Conservation (phyloP, 208 protist genomes). For the Trypanosomatidae sp. region DNA sequence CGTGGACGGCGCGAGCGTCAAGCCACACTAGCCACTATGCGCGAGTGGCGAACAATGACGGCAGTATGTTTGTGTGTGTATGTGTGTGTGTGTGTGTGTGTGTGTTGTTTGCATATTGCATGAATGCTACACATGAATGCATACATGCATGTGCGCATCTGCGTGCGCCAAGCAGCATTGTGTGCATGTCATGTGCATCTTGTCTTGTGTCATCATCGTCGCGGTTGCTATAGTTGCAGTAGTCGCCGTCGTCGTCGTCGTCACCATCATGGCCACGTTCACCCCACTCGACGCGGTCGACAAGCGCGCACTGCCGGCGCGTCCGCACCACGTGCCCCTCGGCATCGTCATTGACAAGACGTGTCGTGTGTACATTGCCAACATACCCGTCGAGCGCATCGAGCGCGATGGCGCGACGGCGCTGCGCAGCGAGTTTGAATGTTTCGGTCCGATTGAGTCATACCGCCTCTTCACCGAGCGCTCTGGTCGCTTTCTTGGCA, state of each 20-base stretch:
- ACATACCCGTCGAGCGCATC: constrained; percentile 76
- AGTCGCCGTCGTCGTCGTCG: not conserved
- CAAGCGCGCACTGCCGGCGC: too few species aligned
- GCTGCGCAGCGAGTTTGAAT: constrained; percentile 66
- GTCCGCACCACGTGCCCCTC: constrained; percentile 20
- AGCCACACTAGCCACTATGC: constrained; percentile 42
- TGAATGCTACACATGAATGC: not conserved
- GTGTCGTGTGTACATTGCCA: constrained; percentile 77
- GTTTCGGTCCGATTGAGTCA: constrained; percentile 71
- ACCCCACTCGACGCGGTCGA: constrained; percentile 38
- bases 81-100: not conserved
- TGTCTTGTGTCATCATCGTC: not conserved
- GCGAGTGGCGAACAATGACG: not conserved
- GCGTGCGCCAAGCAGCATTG: not conserved
- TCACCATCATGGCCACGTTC: constrained; percentile 36
- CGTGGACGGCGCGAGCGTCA: constrained; percentile 75
- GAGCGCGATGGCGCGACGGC: constrained; percentile 63
- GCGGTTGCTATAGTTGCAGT: not conserved
- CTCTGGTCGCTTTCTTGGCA: constrained; percentile 73
- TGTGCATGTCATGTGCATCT: not conserved
- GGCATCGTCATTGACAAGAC: constrained; percentile 80
- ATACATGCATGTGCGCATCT: not conserved
- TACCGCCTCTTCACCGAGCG: constrained; percentile 83
- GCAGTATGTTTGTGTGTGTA: not conserved
- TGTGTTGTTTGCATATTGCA: not conserved